Evolutionary conservation across 306 rosid species (phyloP).

Genomic region (Ziziphus jujuba): DNA sequence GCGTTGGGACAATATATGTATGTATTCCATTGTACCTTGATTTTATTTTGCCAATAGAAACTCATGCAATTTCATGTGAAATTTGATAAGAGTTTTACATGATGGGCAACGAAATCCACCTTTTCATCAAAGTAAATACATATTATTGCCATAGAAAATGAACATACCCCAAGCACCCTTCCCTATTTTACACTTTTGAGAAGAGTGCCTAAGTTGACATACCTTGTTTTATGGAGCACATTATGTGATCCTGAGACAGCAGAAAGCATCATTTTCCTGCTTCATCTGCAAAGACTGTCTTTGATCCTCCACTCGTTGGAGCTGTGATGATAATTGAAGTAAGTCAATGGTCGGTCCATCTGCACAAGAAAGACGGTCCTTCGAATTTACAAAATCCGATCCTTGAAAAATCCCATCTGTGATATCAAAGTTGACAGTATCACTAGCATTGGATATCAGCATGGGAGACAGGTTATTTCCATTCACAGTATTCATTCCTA

Average conservation of each 20-base stretch:
- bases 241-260: slow-evolving; percentile 57
- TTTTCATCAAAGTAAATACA: too few relatives aligned
- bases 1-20: too few relatives aligned
- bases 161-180: too few relatives aligned
- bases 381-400: slow-evolving; percentile 42
- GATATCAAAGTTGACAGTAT: slow-evolving; percentile 51
- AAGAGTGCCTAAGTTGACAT: background rate
- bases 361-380: slow-evolving; percentile 43
- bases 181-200: too few relatives aligned
- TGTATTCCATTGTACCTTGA: too few relatives aligned
- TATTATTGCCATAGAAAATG: too few relatives aligned
- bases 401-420: slow-evolving; percentile 56
- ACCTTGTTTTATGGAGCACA: slow-evolving; percentile 34
- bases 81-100: too few relatives aligned
- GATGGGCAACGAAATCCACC: too few relatives aligned
- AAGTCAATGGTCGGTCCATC: slow-evolving; percentile 67
- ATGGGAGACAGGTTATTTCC: slow-evolving; percentile 51
- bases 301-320: slow-evolving; percentile 78
- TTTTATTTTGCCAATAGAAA: too few relatives aligned
- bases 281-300: slow-evolving; percentile 58
- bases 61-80: too few relatives aligned
- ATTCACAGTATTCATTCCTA: slow-evolving; percentile 43
- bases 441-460: slow-evolving; percentile 43
- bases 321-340: slow-evolving; percentile 85
- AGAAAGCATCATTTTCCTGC: slow-evolving; percentile 58